These are phyloP conservation scores for Gaultheria prostrata DNA, from an alignment of 148 eudicot genomes.

Conservation along the genomic window DNA sequence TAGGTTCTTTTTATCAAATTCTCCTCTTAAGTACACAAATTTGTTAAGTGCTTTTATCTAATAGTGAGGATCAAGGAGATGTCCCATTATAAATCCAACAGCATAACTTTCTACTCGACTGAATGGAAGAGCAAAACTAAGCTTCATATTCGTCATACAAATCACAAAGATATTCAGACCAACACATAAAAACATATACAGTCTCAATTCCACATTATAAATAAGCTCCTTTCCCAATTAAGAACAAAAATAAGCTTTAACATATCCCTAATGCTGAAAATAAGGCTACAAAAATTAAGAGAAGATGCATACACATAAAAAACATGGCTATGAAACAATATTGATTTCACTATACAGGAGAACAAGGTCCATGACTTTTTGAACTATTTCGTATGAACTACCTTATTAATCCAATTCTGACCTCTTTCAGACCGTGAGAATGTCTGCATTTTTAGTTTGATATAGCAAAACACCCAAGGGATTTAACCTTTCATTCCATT, in stretches of 20 bases:
- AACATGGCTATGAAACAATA: background rate
- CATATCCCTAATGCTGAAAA: background rate
- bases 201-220: background rate
- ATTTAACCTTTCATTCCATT: background rate
- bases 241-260: background rate
- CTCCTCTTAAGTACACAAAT: background rate
- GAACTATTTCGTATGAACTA: background rate
- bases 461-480: background rate
- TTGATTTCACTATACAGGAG: background rate
- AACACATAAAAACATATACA: background rate
- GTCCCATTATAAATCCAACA: background rate
- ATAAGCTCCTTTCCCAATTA: background rate
- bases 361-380: background rate
- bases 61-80: background rate
- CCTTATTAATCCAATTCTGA: background rate
- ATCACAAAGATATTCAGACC: background rate
- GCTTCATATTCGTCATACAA: background rate
- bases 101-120: background rate
- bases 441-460: background rate
- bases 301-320: background rate
- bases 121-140: conserved; percentile 11
- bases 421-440: background rate
- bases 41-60: background rate
- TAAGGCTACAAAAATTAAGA: background rate
- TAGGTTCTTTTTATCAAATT: background rate